Evolutionary conservation across 495 filamentous ascomycete genomes (phyloP).

Genomic region (Collariella sp.): DNA sequence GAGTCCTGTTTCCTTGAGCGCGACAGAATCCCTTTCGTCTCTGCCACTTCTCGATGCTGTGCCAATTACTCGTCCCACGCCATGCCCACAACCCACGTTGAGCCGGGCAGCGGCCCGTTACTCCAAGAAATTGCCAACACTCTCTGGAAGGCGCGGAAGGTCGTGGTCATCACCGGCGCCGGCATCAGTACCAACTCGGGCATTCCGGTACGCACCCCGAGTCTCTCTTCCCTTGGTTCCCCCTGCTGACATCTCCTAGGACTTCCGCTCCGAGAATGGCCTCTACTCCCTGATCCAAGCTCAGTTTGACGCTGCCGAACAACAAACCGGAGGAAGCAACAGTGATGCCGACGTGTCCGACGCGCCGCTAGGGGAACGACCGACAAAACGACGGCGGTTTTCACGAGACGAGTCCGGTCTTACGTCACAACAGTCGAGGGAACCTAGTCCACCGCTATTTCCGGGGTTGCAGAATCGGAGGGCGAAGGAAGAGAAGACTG

Average conservation of each 20-base stretch:
- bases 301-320: conserved; percentile 46
- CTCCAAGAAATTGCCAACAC: conserved; percentile 54
- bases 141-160: conserved; percentile 51
- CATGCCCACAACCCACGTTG: conserved; percentile 51
- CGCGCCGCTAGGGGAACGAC: conserved; percentile 22
- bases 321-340: conserved; percentile 9
- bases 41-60: neutral
- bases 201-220: conserved; percentile 47
- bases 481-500: neutral
- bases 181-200: conserved; percentile 67
- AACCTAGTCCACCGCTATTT: neutral
- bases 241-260: conserved; percentile 38
- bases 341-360: conserved; percentile 13
- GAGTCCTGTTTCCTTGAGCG: neutral
- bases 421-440: conserved; percentile 7
- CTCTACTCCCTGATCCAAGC: conserved; percentile 61
- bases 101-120: conserved; percentile 38
- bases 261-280: conserved; percentile 62
- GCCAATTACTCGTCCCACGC: conserved; percentile 3
- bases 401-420: conserved; percentile 17
- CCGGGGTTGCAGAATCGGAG: neutral
- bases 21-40: neutral
- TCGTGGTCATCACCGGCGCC: conserved; percentile 60
- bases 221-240: neutral
- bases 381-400: conserved; percentile 37